Evolutionary conservation across 1,284 basidiomycete genomes (phyloP), one percentile per base, ranked within the genome.

Genomic region (Meira nashicola): DNA sequence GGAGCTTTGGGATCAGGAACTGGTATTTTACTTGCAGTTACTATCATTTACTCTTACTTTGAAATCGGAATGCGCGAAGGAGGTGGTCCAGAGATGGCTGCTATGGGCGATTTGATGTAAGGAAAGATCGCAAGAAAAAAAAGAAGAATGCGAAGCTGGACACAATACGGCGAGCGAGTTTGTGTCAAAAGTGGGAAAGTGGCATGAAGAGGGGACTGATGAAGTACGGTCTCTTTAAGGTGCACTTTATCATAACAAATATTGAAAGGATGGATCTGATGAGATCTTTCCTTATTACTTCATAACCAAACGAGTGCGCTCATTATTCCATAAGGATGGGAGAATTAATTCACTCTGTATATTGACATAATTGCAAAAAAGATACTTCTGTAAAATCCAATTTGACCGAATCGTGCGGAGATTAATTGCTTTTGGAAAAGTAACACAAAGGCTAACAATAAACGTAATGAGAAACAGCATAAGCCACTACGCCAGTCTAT

Each of bases 1-100:
- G 94, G 95, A 63, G 94, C 93, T 4, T 87, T 98, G 60, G 94
- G 93, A 38, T 91, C 89, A 64, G 94, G 94, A 54, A 98, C 94
- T 12, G 94, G 94, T 85, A 95, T 96, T 74, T 83, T 96, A 67
- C 92, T 96, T 87, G 93, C 92, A 43, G 92, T 95, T 57, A 96
- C 93, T 43, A 96, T 92, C 78, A 96, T 96, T 80, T 96, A 96
- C 81, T 67, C 67, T 72, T 81, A 82, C 80, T 82, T 81, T 67
- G 82, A 83, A 73, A 80, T 82, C 53, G 80, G 80, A 38, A 77
- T 82, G 64, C 81, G 81, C 68, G 82, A 83, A 77, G 80, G 80
- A 54, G 76, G 79, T 40, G 81, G 81, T 49, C 68, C 80, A 17
- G 81, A 82, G 54, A 78, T 79, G 59, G 78, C 79, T 51, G 80